These are phyloP conservation scores for Stephania yunnanensis DNA, from an alignment of 164 flowering plant genomes.

Conservation along the genomic window DNA sequence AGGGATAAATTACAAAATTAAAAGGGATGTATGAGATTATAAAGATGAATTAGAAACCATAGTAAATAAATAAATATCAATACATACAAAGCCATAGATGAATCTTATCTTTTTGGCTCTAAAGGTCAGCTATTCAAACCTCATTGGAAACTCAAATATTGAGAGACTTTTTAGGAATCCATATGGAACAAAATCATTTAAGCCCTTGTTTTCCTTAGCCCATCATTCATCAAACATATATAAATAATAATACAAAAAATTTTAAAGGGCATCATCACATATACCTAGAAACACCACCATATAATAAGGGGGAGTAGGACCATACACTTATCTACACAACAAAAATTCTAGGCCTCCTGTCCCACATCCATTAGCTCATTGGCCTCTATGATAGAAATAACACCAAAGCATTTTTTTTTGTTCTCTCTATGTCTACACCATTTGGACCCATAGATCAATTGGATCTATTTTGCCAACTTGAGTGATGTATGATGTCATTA, in stretches of 20 bases:
- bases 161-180: background rate
- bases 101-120: background rate
- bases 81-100: too few relatives aligned
- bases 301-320: background rate
- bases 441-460: slow-evolving; percentile 10
- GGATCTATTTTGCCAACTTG: slow-evolving; percentile 15
- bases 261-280: background rate
- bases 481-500: slow-evolving; percentile 9
- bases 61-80: too few relatives aligned
- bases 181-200: background rate
- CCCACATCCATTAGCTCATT: slow-evolving; percentile 6
- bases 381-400: background rate
- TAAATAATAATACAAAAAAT: too few relatives aligned
- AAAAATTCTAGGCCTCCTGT: background rate
- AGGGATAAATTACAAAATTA: too few relatives aligned
- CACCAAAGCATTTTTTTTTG: slow-evolving; percentile 14
- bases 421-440: slow-evolving; percentile 16
- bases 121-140: background rate
- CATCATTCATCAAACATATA: background rate
- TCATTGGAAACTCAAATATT: background rate
- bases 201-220: background rate
- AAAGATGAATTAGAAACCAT: too few relatives aligned
- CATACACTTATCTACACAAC: background rate
- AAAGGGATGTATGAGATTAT: too few relatives aligned
- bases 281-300: background rate